Base-by-base conservation (phyloP, 2,329 filamentous ascomycete genomes). In the Fusarium nodosum region DNA sequence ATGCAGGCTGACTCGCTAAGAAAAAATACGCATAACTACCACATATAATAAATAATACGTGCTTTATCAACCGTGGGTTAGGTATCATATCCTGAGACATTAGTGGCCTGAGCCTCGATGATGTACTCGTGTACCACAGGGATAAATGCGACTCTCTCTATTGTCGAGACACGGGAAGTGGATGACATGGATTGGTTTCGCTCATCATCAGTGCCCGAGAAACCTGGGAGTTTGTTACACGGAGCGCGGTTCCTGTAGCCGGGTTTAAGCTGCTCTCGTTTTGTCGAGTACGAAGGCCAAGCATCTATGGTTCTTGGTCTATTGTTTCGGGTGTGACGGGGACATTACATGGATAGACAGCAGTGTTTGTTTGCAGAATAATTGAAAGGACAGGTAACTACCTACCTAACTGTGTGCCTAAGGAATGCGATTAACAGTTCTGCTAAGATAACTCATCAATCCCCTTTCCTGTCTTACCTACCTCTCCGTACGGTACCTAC, bases 121-220 rank as follows among this genome's bases (percentile, higher is more conserved):
- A 55, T 39, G 66, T 53, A 45, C 22, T 42, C 38, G 39, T 57
- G 61, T 55, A 53, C 28, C 34, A 60, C 64, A 72, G 47, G 63
- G 64, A 63, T 44, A 10, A 7, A 24, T 63, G 48, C 52, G 51
- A 60, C 36, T 51, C 31, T 50, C 24, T 66, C 52, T 59, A 54
- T 64, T n/a, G 26, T 72, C 69, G 62, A 69, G 56, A 60, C 47
- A 61, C 67, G 71, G 67, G 71, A 74, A 72, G 70, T 74, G 68
- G 72, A 71, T 66, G 69, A 18, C 41, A 61, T 61, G 59, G 66
- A 63, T 64, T 33, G 69, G 74, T 73, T 68, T 73, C 60, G 60
- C 31, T 38, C 24, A 15, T 30, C 33, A 16, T 22, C 34, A 52
- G 30, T 24, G 24, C 24, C 24, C 24, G n/a, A 38, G 13, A 22